phyloP scores from a whole-genome alignment of 2,329 filamentous ascomycete species.

The Fusarium globosum region DNA sequence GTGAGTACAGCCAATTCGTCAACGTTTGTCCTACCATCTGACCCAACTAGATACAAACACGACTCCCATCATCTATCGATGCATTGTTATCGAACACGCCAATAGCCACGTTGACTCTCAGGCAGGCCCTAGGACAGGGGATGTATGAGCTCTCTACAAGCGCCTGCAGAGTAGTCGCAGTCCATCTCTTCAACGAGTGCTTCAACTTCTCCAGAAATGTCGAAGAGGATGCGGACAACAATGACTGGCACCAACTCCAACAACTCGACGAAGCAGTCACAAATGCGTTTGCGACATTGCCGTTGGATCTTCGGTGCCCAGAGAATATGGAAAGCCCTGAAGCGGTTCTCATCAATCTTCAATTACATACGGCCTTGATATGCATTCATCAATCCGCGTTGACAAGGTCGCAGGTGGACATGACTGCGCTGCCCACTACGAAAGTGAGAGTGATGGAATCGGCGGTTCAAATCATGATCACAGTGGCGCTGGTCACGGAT shows the following conservation, averaged over 20 bases:
- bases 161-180: constrained; percentile 32
- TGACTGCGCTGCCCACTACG: constrained; percentile 7
- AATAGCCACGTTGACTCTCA: constrained; percentile 48
- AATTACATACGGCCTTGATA: constrained; percentile 29
- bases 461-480: constrained; percentile 33
- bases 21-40: accelerated
- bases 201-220: constrained; percentile 31
- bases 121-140: constrained; percentile 30
- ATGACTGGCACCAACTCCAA: constrained; percentile 25
- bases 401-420: constrained; percentile 24
- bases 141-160: constrained; percentile 34
- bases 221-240: constrained; percentile 20
- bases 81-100: constrained; percentile 11
- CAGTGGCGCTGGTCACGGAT: constrained; percentile 24
- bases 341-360: constrained; percentile 32
- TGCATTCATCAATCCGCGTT: constrained; percentile 18
- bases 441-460: constrained; percentile 17
- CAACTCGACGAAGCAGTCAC: constrained; percentile 15
- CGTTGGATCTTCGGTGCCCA: constrained; percentile 18
- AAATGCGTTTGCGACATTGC: constrained; percentile 24
- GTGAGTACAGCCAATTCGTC: background rate
- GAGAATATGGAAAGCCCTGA: constrained; percentile 27
- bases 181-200: constrained; percentile 36
- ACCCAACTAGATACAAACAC: background rate
- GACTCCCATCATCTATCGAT: constrained; percentile 14